Base-by-base conservation (phyloP, 352 stramenopile species). In the Globisporangium orthogonon region DNA sequence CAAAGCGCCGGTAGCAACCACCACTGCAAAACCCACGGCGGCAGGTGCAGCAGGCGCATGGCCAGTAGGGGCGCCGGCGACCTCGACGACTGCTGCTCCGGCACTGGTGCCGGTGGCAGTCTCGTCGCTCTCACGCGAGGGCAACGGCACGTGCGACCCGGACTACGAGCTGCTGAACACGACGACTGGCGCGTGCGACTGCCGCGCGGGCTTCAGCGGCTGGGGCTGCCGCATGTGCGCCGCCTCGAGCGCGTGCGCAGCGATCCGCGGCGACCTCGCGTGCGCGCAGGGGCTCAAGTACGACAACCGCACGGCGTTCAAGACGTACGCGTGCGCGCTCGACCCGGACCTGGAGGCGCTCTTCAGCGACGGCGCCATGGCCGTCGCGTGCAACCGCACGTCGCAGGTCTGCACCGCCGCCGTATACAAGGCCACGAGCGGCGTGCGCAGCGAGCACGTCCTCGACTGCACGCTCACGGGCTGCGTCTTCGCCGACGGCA, bases 321-420 rank as follows among this genome's bases (percentile, higher is more conserved):
- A 90, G 70, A 89, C 83, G 45, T 93, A 93, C 64, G 67, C 68
- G 29, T 93, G 83, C 47, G 53, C 50, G 31, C 58, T 93, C 31
- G 75, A 78, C 35, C 47, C 63, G 0, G 63, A 72, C n/a, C 67
- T 93, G 11, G 71, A 90, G 54, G 52, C 67, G 54, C 58, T 93
- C 6, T 86, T 93, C 51, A 59, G 67, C 6, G 78, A 93, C 63
- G 80, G 83, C 43, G 76, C 76, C 1, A 43, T 93, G 56, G 76
- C 77, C 29, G 67, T 93, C 7, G 58, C 56, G 14, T 93, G 83
- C 70, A 67, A 89, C 58, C 73, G 73, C 52, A 61, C 78, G 52
- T 54, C 47, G 7, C 51, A 72, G 14, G 82, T 74, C 50, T 93
- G 83, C 67, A 73, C 65, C 15, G 81, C 81, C 13, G 78, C 80